Evolutionary conservation across 208 protist genomes (phyloP).

Genomic region (Borovskyia barvae): DNA sequence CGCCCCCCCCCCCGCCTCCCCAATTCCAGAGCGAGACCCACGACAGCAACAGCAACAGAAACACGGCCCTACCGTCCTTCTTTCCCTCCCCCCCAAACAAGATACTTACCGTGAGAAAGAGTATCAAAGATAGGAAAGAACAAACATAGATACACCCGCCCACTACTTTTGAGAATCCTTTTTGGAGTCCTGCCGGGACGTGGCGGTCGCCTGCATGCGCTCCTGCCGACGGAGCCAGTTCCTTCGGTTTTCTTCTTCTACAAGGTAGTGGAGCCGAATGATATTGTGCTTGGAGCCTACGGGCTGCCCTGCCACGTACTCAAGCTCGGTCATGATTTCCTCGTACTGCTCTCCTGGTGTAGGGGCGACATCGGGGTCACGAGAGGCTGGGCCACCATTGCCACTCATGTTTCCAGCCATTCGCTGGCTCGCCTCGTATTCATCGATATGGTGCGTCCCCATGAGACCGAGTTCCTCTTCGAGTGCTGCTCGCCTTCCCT

Average conservation of each 20-base stretch:
- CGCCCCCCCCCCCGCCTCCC: too few species aligned
- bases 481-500: conserved; percentile 42
- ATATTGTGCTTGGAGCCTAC: conserved; percentile 82
- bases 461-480: conserved; percentile 54
- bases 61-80: too few species aligned
- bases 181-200: not conserved
- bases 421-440: conserved; percentile 32
- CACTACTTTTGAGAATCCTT: too few species aligned
- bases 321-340: conserved; percentile 72
- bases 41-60: too few species aligned
- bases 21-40: too few species aligned
- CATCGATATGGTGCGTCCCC: conserved; percentile 45
- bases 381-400: conserved; percentile 8
- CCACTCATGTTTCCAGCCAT: conserved; percentile 3
- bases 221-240: conserved; percentile 39
- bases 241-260: conserved; percentile 65
- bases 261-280: conserved; percentile 69
- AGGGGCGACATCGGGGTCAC: conserved; percentile 32
- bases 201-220: conserved; percentile 10
- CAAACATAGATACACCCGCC: too few species aligned
- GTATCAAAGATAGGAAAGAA: too few species aligned
- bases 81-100: too few species aligned
- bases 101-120: too few species aligned
- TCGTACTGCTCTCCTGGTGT: conserved; percentile 60
- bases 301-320: conserved; percentile 57